Percentiles rank a stretch among this genome's conserved stretches.
Conservation (phyloP, 257 asterid genomes). For the Solanum medicagineum region DNA sequence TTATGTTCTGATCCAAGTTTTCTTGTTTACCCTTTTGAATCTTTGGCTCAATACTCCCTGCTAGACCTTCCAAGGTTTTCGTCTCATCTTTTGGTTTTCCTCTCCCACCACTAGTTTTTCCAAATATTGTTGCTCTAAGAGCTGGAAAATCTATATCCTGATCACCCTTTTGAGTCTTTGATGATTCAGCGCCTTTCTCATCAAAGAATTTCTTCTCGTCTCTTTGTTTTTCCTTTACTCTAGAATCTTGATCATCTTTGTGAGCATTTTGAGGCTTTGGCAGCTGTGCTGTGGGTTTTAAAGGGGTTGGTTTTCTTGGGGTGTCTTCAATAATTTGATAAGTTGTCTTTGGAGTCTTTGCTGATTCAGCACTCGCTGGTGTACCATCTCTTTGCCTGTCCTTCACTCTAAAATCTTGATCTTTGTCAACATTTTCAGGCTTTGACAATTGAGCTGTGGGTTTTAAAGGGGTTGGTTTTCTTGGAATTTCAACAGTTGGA, state of each 20-base stretch:
- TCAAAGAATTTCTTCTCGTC: not conserved
- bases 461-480: not conserved
- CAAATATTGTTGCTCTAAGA: constrained; percentile 4
- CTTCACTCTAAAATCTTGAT: not conserved
- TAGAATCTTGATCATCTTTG: not conserved
- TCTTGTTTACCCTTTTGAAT: not conserved
- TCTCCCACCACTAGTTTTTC: not conserved
- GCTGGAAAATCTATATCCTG: not conserved
- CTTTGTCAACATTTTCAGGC: not conserved
- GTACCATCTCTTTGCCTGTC: not conserved
- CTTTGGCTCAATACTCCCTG: not conserved
- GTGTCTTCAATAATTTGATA: not conserved
- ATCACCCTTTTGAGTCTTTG: not conserved
- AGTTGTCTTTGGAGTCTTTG: constrained; percentile 1
- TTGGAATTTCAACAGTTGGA: not conserved
- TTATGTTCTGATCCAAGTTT: not conserved
- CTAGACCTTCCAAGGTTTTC: not conserved
- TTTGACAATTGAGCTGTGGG: not conserved
- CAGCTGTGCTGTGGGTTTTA: not conserved
- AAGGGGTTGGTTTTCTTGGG: not conserved
- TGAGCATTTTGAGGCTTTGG: not conserved
- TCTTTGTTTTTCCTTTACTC: not conserved
- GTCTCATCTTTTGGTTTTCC: constrained; percentile 1
- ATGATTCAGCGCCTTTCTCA: not conserved
- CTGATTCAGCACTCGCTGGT: not conserved